Percentiles rank a stretch among this genome's conserved stretches.
Conservation (phyloP, 2,329 filamentous ascomycete genomes). For the Botryotinia narcissicola region DNA sequence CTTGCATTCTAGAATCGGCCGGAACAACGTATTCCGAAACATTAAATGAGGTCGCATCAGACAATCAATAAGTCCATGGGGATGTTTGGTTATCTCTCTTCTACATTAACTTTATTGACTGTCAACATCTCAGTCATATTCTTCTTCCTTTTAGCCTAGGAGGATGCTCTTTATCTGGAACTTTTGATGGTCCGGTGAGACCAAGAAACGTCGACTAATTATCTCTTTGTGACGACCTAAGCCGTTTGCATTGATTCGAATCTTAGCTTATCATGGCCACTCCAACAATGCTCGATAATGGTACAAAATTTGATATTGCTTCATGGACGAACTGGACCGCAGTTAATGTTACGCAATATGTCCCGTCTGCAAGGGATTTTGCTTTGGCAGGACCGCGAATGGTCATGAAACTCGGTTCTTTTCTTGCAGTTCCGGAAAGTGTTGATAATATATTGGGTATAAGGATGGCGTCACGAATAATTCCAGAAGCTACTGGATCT, state of each 20-base stretch:
- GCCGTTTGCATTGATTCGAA: slow-evolving; percentile 7
- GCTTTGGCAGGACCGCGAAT: slow-evolving; percentile 68
- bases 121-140: background rate
- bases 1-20: slow-evolving; percentile 2
- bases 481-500: slow-evolving; percentile 56
- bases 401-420: slow-evolving; percentile 64
- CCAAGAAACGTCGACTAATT: slow-evolving; percentile 9
- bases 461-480: slow-evolving; percentile 55
- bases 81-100: background rate
- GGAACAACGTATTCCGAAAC: slow-evolving; percentile 7
- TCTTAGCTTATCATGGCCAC: slow-evolving; percentile 28
- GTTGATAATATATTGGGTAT: slow-evolving; percentile 52
- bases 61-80: background rate
- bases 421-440: slow-evolving; percentile 58
- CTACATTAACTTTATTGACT: background rate
- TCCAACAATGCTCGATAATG: slow-evolving; percentile 27
- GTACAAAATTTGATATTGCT: slow-evolving; percentile 46
- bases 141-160: background rate
- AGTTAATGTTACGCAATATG: slow-evolving; percentile 54
- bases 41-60: background rate
- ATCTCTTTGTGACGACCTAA: slow-evolving; percentile 17
- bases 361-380: slow-evolving; percentile 66
- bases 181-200: slow-evolving; percentile 19
- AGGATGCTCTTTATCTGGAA: slow-evolving; percentile 18
- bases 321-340: slow-evolving; percentile 52